Evolutionary conservation across 2,329 filamentous ascomycete species (phyloP).

Genomic region (Cadophora sp.): DNA sequence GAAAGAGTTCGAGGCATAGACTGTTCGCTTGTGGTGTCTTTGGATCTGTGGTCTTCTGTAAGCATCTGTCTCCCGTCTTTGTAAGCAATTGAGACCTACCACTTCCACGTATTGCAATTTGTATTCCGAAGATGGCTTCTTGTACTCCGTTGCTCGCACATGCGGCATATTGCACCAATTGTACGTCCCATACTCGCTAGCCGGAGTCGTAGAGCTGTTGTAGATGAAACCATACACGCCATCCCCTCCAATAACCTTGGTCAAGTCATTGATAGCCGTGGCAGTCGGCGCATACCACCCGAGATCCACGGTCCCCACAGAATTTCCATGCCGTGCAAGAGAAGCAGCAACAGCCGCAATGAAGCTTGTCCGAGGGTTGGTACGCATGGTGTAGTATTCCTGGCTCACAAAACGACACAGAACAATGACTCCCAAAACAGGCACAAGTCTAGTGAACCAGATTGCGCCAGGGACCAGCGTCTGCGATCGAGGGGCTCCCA

Average conservation of each 20-base stretch:
- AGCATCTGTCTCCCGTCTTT: background rate
- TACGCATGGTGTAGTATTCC: constrained; percentile 33
- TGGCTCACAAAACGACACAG: constrained; percentile 28
- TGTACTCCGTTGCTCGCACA: constrained; percentile 71
- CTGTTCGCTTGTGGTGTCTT: constrained; percentile 84
- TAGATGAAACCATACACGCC: constrained; percentile 79
- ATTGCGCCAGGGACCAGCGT: constrained; percentile 17
- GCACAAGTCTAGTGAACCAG: constrained; percentile 31
- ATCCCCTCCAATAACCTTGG: constrained; percentile 59
- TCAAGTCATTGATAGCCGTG: constrained; percentile 66
- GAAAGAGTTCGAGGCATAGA: constrained; percentile 79
- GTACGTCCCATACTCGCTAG: constrained; percentile 66
- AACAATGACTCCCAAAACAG: constrained; percentile 27
- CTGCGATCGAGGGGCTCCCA: constrained; percentile 27
- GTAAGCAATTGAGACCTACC: constrained; percentile 51
- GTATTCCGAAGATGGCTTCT: constrained; percentile 59
- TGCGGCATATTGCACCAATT: constrained; percentile 90
- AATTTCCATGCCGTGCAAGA: constrained; percentile 28
- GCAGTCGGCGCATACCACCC: constrained; percentile 64
- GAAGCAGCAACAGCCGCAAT: constrained; percentile 35
- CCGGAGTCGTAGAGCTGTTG: constrained; percentile 67
- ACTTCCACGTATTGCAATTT: constrained; percentile 78
- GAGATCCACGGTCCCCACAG: constrained; percentile 33
- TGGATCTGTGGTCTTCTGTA: constrained; percentile 59
- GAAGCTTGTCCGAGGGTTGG: constrained; percentile 28